Conservation (phyloP, 2,329 filamentous ascomycete genomes). For the Exophiala sp. region DNA sequence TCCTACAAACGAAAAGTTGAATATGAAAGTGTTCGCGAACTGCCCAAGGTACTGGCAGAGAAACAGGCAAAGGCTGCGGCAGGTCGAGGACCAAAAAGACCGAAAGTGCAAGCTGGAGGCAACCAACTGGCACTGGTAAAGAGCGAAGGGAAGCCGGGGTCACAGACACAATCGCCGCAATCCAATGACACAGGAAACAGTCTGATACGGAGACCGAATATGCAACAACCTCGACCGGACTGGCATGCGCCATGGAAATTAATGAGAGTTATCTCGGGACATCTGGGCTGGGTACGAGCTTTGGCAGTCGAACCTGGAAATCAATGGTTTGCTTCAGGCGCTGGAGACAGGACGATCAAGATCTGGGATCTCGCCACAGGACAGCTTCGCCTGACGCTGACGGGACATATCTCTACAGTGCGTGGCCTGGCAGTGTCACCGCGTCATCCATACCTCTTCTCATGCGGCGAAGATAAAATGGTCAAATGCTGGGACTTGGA, state of each 20-base stretch:
- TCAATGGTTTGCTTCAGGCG: constrained; percentile 94
- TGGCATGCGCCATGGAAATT: constrained; percentile 99
- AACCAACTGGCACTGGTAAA: constrained; percentile 66
- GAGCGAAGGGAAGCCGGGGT: constrained; percentile 36
- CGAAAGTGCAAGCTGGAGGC: constrained; percentile 53
- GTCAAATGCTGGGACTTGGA: constrained; percentile 99
- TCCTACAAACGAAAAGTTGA: constrained; percentile 55
- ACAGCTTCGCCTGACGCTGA: constrained; percentile 77
- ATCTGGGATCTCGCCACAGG: constrained; percentile 96
- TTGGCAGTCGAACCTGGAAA: constrained; percentile 93
- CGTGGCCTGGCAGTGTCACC: constrained; percentile 88
- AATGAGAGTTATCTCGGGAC: constrained; percentile 94
- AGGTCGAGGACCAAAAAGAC: constrained; percentile 62
- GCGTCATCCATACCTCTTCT: constrained; percentile 93
- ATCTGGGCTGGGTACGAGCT: constrained; percentile 88
- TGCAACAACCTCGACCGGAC: constrained; percentile 72
- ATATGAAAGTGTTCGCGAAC: constrained; percentile 71
- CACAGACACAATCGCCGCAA: constrained; percentile 36
- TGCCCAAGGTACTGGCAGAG: constrained; percentile 73
- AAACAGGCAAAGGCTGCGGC: constrained; percentile 67
- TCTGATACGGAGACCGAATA: constrained; percentile 60
- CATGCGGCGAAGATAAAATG: constrained; percentile 98
- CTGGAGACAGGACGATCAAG: constrained; percentile 95
- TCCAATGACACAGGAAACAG: constrained; percentile 37
- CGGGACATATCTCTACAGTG: constrained; percentile 91